Percentiles rank a stretch among this genome's conserved stretches.
Conservation (phyloP, 2,329 filamentous ascomycete genomes). For the Scytalidium sp. region DNA sequence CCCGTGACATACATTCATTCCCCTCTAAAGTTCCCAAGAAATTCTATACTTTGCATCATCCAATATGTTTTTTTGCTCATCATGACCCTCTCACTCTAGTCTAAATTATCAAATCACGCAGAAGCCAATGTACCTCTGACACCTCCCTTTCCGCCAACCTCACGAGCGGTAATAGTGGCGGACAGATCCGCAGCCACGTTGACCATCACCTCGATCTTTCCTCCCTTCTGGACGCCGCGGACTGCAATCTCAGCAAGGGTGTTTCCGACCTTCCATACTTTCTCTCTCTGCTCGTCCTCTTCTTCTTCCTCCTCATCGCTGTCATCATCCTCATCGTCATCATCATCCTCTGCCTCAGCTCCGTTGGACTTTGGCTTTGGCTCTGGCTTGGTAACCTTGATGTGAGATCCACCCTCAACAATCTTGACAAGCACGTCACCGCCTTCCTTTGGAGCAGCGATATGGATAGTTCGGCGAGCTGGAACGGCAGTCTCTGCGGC, state of each 20-base stretch:
- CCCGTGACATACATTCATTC: too few species aligned
- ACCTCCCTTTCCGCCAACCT: conserved; percentile 59
- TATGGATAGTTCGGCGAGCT: conserved; percentile 78
- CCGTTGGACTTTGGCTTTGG: conserved; percentile 65
- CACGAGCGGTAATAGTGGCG: conserved; percentile 77
- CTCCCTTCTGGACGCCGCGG: conserved; percentile 78
- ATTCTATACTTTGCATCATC: neutral
- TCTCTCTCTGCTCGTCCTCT: conserved; percentile 82
- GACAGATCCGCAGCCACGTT: conserved; percentile 79
- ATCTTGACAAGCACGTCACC: conserved; percentile 88
- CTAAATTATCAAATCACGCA: conserved; percentile 14
- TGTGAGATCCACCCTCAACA: conserved; percentile 83
- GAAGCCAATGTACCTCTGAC: conserved; percentile 26
- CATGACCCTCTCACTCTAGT: neutral
- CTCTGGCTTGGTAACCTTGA: conserved; percentile 89
- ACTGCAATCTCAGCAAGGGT: conserved; percentile 83
- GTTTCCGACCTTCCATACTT: conserved; percentile 85
- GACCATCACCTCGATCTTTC: conserved; percentile 91
- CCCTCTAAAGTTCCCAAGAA: neutral
- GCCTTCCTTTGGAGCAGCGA: conserved; percentile 72
- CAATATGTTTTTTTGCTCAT: neutral
- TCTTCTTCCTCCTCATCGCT: conserved; percentile 65
- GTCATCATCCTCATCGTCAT: conserved; percentile 58
- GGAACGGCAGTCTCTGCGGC: conserved; percentile 86
- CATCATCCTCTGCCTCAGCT: conserved; percentile 52